Evolutionary conservation across 2,329 filamentous ascomycete genomes (phyloP), one percentile per base, ranked within the genome.

Genomic region (Trichothecium roseum): DNA sequence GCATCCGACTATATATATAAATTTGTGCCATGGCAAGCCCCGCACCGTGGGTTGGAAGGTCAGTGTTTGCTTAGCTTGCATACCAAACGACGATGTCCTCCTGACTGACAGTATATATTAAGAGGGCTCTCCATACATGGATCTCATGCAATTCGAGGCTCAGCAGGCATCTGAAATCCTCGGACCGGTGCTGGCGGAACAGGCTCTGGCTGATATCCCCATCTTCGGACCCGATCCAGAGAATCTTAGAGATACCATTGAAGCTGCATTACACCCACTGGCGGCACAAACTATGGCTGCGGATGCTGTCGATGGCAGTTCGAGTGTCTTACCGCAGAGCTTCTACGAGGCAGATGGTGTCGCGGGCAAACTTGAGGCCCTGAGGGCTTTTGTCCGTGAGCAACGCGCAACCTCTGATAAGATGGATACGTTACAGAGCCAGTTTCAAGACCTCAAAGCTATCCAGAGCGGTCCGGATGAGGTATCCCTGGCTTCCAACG

Each of bases 1-100:
- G 72, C 72, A 2, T 64, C 69, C 2, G 65, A 71, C 32, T 73
- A 78, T 37, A 56, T 76, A 9, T 77, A 69, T 41, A 73, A 78
- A 42, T 55, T 81, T 41, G 60, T 77, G 12, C 72, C 74, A 1
- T 80, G 76, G 76, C 62, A 69, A 43, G 51, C 71, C 5, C 74
- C 75, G 2, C 66, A 77, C 47, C 66, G 73, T 16, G 73, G 72
- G 1, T 48, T 75, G 8, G 63, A 71, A 54, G 69, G 71, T 71
- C 55, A 40, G 49, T 39, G n/a, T 12, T 8, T 4, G 15, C 12
- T 4, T 3, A 26, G 6, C 18, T 18, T 6, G 10, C 6, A 6
- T 24, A 6, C 20, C 20, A 10, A 24, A 24, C 20, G n/a, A n/a
- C n/a, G 4, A 29, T 18, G 8, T 28, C 13, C 20, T 13, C 8